Evolutionary conservation across 2,329 filamentous ascomycete species (phyloP).

Genomic region (Phialemonium atrogriseum): DNA sequence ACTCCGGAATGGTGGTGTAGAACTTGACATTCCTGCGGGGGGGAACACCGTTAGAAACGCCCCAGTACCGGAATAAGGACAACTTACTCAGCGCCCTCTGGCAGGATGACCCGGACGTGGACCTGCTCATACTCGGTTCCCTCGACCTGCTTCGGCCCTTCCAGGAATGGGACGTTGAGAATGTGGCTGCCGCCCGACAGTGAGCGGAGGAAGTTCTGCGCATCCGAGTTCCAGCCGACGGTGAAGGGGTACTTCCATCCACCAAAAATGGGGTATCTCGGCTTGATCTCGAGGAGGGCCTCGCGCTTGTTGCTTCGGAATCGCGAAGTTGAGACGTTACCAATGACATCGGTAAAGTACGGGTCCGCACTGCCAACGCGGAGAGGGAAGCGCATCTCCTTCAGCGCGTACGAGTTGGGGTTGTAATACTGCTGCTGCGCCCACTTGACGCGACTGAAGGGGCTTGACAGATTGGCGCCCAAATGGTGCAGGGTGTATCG

Average conservation of each 20-base stretch:
- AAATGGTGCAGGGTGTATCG: slow-evolving; percentile 82
- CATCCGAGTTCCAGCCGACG: slow-evolving; percentile 88
- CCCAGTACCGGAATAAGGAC: background rate
- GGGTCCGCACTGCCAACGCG: slow-evolving; percentile 72
- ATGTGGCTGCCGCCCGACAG: slow-evolving; percentile 64
- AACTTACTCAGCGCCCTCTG: slow-evolving; percentile 82
- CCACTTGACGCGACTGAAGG: slow-evolving; percentile 73
- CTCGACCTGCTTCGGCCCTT: slow-evolving; percentile 80
- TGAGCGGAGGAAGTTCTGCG: slow-evolving; percentile 66
- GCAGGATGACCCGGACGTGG: slow-evolving; percentile 73
- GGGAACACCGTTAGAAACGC: slow-evolving; percentile 32
- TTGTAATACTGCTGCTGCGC: slow-evolving; percentile 66
- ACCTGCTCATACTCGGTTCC: slow-evolving; percentile 80
- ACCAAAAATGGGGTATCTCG: slow-evolving; percentile 91
- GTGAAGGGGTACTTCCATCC: slow-evolving; percentile 98
- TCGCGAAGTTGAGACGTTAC: slow-evolving; percentile 89
- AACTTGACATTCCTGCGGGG: slow-evolving; percentile 67
- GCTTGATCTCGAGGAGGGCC: slow-evolving; percentile 82
- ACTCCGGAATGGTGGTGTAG: slow-evolving; percentile 60
- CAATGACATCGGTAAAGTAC: slow-evolving; percentile 94
- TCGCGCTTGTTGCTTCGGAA: slow-evolving; percentile 74
- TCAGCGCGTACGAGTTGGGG: slow-evolving; percentile 68
- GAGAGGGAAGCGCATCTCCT: slow-evolving; percentile 73
- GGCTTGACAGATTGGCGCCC: slow-evolving; percentile 66
- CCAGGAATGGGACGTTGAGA: slow-evolving; percentile 84